Evolutionary conservation across 169 alveolate species (phyloP).

Genomic region (Eimeria necatrix): DNA sequence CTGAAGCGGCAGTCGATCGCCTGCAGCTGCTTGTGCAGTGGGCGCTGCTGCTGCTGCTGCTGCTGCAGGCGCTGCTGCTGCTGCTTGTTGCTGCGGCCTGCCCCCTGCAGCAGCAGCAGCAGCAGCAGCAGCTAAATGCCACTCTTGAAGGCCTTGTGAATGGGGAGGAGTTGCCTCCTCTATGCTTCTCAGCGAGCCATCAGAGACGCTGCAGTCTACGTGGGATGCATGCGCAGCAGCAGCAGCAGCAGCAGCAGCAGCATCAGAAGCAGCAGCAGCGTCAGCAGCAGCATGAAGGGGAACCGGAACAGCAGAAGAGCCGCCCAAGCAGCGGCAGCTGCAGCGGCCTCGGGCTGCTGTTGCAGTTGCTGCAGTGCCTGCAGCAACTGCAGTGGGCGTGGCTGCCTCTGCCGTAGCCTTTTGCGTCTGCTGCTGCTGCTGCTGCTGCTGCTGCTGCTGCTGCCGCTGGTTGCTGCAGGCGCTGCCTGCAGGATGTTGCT

Average conservation of each 20-base stretch:
- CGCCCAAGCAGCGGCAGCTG: neutral
- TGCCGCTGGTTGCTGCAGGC: neutral
- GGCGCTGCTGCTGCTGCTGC: neutral
- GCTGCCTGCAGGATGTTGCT: neutral
- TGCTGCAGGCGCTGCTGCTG: neutral
- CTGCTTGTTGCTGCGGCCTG: neutral
- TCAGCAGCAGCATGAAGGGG: neutral
- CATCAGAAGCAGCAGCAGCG: neutral
- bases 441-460: neutral
- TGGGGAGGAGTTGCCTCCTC: neutral
- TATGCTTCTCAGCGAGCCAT: neutral
- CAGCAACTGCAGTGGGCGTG: no score
- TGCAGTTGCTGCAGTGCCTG: no score
- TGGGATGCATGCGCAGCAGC: conserved; percentile 18
- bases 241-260: neutral
- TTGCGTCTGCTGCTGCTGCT: neutral
- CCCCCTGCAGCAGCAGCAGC: conserved; percentile 20
- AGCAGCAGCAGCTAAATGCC: conserved; percentile 3
- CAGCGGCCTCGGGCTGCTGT: conserved; percentile 29
- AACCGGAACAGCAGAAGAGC: no score
- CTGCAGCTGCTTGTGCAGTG: neutral
- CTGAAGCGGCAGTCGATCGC: neutral
- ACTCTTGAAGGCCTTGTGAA: neutral
- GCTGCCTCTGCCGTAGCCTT: no score
- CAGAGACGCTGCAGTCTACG: neutral